Evolutionary conservation across 2,329 filamentous ascomycete genomes (phyloP).

Genomic region (Penicillium hesseltinei): DNA sequence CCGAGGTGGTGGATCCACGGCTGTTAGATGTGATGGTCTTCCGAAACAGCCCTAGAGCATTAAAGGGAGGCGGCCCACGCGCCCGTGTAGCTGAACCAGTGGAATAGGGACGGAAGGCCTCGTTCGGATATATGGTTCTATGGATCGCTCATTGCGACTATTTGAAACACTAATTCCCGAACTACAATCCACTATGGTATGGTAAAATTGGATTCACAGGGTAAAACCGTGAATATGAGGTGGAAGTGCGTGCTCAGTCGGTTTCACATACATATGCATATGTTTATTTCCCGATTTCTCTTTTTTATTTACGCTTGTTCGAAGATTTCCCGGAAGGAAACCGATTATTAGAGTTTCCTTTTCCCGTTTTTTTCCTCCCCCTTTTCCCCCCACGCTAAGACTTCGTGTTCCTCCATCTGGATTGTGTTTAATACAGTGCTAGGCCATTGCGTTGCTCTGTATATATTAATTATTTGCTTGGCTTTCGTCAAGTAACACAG

Average conservation of each 20-base stretch:
- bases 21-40: conserved; percentile 9
- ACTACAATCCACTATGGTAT: background rate
- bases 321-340: conserved; percentile 5
- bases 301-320: background rate
- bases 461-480: background rate
- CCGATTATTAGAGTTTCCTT: conserved; percentile 7
- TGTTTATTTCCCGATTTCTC: background rate
- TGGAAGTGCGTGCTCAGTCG: conserved; percentile 3
- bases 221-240: background rate
- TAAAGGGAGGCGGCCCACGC: background rate
- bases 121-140: background rate
- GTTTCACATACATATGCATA: conserved; percentile 6
- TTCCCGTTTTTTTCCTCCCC: no score
- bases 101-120: background rate
- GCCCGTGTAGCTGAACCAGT: background rate
- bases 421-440: background rate
- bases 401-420: conserved; percentile 4
- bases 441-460: conserved; percentile 4
- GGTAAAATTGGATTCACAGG: background rate
- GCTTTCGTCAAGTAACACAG: background rate
- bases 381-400: conserved; percentile 2
- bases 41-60: background rate
- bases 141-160: background rate
- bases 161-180: background rate
- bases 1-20: conserved; percentile 6